Percentiles rank a stretch among this genome's conserved stretches.
Evolutionary conservation across 352 stramenopile species (phyloP).

Genomic region (Discostella stelligera): DNA sequence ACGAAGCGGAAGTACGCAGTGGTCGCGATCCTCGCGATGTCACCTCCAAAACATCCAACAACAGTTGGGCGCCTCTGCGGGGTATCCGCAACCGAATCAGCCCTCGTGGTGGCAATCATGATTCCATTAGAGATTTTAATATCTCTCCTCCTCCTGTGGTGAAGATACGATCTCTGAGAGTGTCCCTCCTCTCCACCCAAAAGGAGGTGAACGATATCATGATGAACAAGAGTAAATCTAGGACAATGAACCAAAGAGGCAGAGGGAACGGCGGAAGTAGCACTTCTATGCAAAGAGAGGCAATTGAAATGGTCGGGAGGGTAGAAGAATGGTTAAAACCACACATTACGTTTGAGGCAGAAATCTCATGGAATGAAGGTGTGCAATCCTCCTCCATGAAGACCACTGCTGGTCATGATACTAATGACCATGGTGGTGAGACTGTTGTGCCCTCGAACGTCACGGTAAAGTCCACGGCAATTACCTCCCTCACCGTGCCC

Average conservation of each 20-base stretch:
- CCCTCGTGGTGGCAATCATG: slow-evolving; percentile 1
- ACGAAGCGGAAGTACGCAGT: not conserved
- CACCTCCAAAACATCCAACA: not conserved
- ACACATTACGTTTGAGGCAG: slow-evolving; percentile 54
- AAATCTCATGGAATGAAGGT: slow-evolving; percentile 42
- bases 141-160: slow-evolving; percentile 16
- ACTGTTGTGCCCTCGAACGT: slow-evolving; percentile 16
- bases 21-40: not conserved
- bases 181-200: slow-evolving; percentile 49
- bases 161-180: slow-evolving; percentile 48
- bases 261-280: not conserved
- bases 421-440: not conserved
- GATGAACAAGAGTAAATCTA: slow-evolving; percentile 12
- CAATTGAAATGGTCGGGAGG: slow-evolving; percentile 43
- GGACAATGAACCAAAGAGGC: slow-evolving; percentile 2
- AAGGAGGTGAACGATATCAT: slow-evolving; percentile 46
- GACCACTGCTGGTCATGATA: not conserved
- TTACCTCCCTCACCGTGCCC: slow-evolving; percentile 49
- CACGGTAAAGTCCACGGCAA: slow-evolving; percentile 45
- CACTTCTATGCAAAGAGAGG: slow-evolving; percentile 41
- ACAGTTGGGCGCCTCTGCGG: slow-evolving; percentile 23
- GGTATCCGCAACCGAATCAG: slow-evolving; percentile 23
- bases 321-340: slow-evolving; percentile 49
- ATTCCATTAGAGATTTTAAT: slow-evolving; percentile 4
- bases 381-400: not conserved